phyloP scores from a whole-genome alignment of 2,329 filamentous ascomycete species.

The Byssoonygena ceratinophila region DNA sequence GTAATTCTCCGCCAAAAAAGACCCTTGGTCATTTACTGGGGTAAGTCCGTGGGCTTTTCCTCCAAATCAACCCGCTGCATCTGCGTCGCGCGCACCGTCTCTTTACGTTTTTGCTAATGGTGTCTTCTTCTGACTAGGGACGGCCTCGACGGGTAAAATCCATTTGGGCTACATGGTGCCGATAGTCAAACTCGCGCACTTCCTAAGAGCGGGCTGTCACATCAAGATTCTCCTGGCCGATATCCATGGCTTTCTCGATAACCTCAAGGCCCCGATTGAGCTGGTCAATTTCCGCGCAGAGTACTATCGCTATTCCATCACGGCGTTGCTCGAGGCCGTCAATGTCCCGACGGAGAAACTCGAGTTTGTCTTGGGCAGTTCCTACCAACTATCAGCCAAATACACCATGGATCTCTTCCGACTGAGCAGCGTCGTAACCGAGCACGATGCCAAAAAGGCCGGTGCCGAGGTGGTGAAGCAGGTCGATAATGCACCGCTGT shows the following conservation, averaged over 20 bases:
- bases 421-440: conserved; percentile 57
- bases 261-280: conserved; percentile 67
- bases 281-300: conserved; percentile 64
- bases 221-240: conserved; percentile 63
- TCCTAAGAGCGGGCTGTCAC: conserved; percentile 69
- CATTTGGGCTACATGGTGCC: conserved; percentile 82
- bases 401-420: conserved; percentile 88
- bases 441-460: conserved; percentile 78
- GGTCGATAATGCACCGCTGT: conserved; percentile 61
- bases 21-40: conserved; percentile 73
- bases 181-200: conserved; percentile 72
- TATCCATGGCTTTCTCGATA: conserved; percentile 44
- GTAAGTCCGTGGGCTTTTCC: conserved; percentile 31
- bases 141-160: conserved; percentile 69
- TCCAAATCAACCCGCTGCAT: too few relatives aligned
- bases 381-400: conserved; percentile 64
- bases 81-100: too few relatives aligned
- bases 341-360: conserved; percentile 64
- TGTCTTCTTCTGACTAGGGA: conserved; percentile 48
- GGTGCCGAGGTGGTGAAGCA: conserved; percentile 95
- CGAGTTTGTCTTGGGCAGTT: conserved; percentile 64
- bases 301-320: conserved; percentile 68
- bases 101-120: too few relatives aligned
- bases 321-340: conserved; percentile 57
- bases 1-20: conserved; percentile 57